Conservation (phyloP, 257 asterid species). For the Salvia hispanica region DNA sequence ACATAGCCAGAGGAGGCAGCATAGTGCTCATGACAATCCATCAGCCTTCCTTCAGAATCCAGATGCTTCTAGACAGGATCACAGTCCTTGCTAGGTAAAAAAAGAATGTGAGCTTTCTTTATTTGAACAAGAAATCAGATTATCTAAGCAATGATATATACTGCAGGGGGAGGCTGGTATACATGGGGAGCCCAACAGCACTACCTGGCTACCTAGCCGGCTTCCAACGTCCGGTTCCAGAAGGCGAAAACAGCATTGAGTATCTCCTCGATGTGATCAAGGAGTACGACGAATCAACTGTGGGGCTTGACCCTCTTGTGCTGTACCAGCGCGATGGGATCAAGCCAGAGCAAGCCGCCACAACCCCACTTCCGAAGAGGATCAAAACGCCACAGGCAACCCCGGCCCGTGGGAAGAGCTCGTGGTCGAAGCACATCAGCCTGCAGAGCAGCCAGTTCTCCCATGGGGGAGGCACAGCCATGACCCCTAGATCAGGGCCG, state of each 20-base stretch:
- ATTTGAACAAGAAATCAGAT: neutral
- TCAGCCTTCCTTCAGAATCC: conserved; percentile 86
- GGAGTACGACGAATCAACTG: conserved; percentile 75
- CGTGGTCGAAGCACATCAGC: conserved; percentile 58
- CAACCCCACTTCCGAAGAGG: conserved; percentile 56
- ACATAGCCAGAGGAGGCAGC: conserved; percentile 77
- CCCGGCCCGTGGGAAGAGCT: conserved; percentile 40
- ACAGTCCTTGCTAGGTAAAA: conserved; percentile 71
- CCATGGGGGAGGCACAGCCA: conserved; percentile 29
- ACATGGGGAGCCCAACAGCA: conserved; percentile 64
- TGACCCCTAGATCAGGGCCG: conserved; percentile 43
- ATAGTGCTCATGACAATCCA: conserved; percentile 83
- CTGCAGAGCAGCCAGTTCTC: conserved; percentile 60
- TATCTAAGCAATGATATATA: neutral
- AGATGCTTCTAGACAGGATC: conserved; percentile 74
- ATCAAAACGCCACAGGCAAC: conserved; percentile 39
- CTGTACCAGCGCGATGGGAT: conserved; percentile 68
- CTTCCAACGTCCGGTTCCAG: conserved; percentile 78
- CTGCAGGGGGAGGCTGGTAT: conserved; percentile 73
- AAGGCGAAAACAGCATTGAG: conserved; percentile 73
- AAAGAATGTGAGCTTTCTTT: neutral
- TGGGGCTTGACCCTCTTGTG: conserved; percentile 76
- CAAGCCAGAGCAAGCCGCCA: conserved; percentile 59
- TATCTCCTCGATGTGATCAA: conserved; percentile 84
- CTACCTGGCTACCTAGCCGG: conserved; percentile 57